phyloP scores from a whole-genome alignment of 2,329 filamentous ascomycete genomes.

The Celoporthe dispersa region DNA sequence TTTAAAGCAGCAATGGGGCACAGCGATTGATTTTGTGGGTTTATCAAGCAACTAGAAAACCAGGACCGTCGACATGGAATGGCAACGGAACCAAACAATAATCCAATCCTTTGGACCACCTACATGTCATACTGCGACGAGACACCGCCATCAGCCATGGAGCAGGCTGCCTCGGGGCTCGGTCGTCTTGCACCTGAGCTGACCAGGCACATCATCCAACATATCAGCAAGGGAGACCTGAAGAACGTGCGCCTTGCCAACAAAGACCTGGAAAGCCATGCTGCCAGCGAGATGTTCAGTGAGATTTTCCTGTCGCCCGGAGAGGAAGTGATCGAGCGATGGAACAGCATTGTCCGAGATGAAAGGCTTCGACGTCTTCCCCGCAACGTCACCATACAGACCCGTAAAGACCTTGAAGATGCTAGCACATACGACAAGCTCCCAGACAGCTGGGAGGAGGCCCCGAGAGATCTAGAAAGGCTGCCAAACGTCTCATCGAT shows the following conservation, averaged over 20 bases:
- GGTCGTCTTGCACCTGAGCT: conserved; percentile 19
- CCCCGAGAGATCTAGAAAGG: not conserved
- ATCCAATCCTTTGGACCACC: not conserved
- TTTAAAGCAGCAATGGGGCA: not conserved
- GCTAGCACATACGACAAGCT: not conserved
- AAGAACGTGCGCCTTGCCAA: conserved; percentile 3
- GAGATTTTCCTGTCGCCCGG: not conserved
- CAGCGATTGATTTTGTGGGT: too few relatives aligned
- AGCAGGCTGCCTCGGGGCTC: not conserved
- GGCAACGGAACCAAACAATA: not conserved
- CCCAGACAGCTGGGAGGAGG: not conserved
- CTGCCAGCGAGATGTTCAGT: conserved; percentile 12
- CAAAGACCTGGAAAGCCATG: conserved; percentile 11
- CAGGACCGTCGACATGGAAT: not conserved
- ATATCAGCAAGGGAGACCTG: conserved; percentile 14
- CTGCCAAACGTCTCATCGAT: conserved; percentile 21
- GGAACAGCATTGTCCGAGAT: conserved; percentile 8
- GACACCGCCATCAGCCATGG: not conserved
- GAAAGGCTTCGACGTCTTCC: conserved; percentile 7
- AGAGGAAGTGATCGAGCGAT: not conserved
- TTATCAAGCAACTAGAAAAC: not conserved
- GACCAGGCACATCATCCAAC: conserved; percentile 8
- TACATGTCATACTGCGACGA: not conserved
- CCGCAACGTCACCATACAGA: conserved; percentile 13
- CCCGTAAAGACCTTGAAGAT: not conserved